Evolutionary conservation across 2,329 filamentous ascomycete species (phyloP).

Genomic region (Anisogramma anomala): DNA sequence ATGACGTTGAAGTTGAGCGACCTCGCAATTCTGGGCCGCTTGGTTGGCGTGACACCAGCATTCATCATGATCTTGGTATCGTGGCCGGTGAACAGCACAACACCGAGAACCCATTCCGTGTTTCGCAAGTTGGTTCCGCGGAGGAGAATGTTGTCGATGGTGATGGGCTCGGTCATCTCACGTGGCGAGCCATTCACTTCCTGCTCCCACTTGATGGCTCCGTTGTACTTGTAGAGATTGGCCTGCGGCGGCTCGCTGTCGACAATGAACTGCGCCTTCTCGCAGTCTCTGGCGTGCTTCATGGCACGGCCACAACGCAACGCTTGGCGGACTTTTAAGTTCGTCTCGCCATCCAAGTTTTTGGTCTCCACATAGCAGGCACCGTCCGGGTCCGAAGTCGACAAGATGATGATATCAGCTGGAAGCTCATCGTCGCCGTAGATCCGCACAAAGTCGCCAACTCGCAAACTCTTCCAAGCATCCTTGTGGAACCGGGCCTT

Average conservation of each 20-base stretch:
- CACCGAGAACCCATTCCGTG: slow-evolving; percentile 87
- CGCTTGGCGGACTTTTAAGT: slow-evolving; percentile 87
- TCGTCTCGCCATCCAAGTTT: slow-evolving; percentile 95
- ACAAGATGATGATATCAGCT: slow-evolving; percentile 82
- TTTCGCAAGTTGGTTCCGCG: slow-evolving; percentile 90
- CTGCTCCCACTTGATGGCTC: slow-evolving; percentile 79
- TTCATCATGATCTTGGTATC: slow-evolving; percentile 99
- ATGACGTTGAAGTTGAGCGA: slow-evolving; percentile 96
- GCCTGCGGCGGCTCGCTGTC: slow-evolving; percentile 87
- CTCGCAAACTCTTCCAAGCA: slow-evolving; percentile 87
- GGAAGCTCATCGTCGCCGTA: slow-evolving; percentile 95
- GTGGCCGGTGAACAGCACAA: slow-evolving; percentile 88
- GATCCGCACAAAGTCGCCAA: slow-evolving; percentile 91
- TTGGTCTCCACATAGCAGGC: slow-evolving; percentile 98
- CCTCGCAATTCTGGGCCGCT: slow-evolving; percentile 79
- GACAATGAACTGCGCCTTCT: slow-evolving; percentile 73
- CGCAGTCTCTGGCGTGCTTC: slow-evolving; percentile 84
- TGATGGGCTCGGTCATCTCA: slow-evolving; percentile 83
- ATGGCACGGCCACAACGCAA: slow-evolving; percentile 73
- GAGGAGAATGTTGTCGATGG: slow-evolving; percentile 88
- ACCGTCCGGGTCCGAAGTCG: slow-evolving; percentile 87
- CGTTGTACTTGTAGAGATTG: slow-evolving; percentile 92
- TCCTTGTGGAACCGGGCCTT: slow-evolving; percentile 83
- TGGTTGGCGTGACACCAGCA: slow-evolving; percentile 86
- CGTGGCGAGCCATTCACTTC: slow-evolving; percentile 49